Percentiles rank a stretch among this genome's conserved stretches.
These are phyloP conservation scores for Ambrosiella cleistominuta DNA, from an alignment of 2,329 filamentous ascomycete genomes.

Conservation along the genomic window DNA sequence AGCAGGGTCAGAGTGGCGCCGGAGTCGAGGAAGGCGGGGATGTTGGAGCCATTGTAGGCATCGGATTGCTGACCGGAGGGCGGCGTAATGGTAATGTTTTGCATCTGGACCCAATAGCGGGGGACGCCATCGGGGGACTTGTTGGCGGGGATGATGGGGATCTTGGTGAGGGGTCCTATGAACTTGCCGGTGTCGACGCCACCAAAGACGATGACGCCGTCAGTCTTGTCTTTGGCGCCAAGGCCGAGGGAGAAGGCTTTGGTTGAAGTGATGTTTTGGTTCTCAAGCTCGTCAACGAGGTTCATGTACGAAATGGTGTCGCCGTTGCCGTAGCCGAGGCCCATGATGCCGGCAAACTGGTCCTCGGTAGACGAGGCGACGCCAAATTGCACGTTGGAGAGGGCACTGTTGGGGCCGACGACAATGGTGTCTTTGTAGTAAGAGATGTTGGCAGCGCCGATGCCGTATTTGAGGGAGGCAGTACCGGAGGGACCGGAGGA, in stretches of 20 bases:
- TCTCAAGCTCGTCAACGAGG: slow-evolving; percentile 32
- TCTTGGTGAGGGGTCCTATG: slow-evolving; percentile 35
- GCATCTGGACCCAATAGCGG: slow-evolving; percentile 35
- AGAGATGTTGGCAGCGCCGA: slow-evolving; percentile 32
- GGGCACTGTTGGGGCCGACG: slow-evolving; percentile 24
- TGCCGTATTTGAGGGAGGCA: slow-evolving; percentile 31
- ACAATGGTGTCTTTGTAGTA: slow-evolving; percentile 31
- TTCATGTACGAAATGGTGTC: slow-evolving; percentile 31
- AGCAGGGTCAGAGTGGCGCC: slow-evolving; percentile 53
- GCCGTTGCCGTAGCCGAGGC: slow-evolving; percentile 49
- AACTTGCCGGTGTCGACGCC: slow-evolving; percentile 50
- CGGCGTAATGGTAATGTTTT: slow-evolving; percentile 25
- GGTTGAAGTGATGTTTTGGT: slow-evolving; percentile 36
- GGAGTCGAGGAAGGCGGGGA: slow-evolving; percentile 51
- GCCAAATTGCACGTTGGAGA: slow-evolving; percentile 44
- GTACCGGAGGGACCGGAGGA: slow-evolving; percentile 19
- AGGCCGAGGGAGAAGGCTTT: slow-evolving; percentile 50
- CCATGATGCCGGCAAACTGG: slow-evolving; percentile 45
- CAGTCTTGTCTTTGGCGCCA: slow-evolving; percentile 39
- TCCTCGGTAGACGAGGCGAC: slow-evolving; percentile 35
- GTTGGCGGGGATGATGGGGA: slow-evolving; percentile 42
- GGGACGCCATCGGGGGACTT: slow-evolving; percentile 37
- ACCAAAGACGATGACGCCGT: slow-evolving; percentile 50
- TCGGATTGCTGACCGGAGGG: slow-evolving; percentile 19
- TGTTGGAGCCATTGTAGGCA: slow-evolving; percentile 22